Percentiles rank a stretch among this genome's conserved stretches.
Evolutionary conservation across 2,329 filamentous ascomycete species (phyloP).

Genomic region (Coleophoma crateriformis): DNA sequence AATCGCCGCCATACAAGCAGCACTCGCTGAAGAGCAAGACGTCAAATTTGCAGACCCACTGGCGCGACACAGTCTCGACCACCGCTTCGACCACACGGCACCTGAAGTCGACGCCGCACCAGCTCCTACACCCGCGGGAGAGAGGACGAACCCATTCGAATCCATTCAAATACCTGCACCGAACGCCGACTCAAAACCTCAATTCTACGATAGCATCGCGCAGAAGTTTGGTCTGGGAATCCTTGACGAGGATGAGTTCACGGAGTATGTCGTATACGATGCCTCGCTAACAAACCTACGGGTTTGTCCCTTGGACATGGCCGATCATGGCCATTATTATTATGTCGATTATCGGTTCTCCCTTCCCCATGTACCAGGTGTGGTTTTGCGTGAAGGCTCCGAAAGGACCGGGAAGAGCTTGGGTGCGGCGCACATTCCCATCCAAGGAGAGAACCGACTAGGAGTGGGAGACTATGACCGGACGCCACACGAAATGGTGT

Average conservation of each 20-base stretch:
- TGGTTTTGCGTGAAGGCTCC: slow-evolving; percentile 10
- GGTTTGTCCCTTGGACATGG: slow-evolving; percentile 14
- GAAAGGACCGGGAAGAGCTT: slow-evolving; percentile 14
- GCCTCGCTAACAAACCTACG: slow-evolving; percentile 18
- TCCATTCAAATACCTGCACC: not conserved
- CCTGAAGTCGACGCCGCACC: slow-evolving; percentile 14
- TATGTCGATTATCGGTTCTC: slow-evolving; percentile 17
- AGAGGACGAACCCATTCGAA: slow-evolving; percentile 13
- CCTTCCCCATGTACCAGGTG: slow-evolving; percentile 14
- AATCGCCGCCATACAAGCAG: slow-evolving; percentile 10
- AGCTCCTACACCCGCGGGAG: slow-evolving; percentile 13
- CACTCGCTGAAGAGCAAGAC: slow-evolving; percentile 11
- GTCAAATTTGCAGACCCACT: slow-evolving; percentile 9
- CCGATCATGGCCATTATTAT: slow-evolving; percentile 11
- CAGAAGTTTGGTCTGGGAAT: slow-evolving; percentile 12
- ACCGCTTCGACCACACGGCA: slow-evolving; percentile 15
- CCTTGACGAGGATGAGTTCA: slow-evolving; percentile 11
- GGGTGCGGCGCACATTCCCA: slow-evolving; percentile 14
- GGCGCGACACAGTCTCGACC: slow-evolving; percentile 16
- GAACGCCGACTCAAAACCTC: not conserved
- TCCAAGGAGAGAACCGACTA: slow-evolving; percentile 11
- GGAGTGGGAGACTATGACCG: slow-evolving; percentile 14
- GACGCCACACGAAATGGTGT: slow-evolving; percentile 6
- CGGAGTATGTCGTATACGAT: slow-evolving; percentile 16
- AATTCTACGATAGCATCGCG: slow-evolving; percentile 16